Percentiles rank a stretch among this genome's conserved stretches.
Conservation (phyloP, 192 early-diverging fungal genomes). For the Backusella tarrabulga region DNA sequence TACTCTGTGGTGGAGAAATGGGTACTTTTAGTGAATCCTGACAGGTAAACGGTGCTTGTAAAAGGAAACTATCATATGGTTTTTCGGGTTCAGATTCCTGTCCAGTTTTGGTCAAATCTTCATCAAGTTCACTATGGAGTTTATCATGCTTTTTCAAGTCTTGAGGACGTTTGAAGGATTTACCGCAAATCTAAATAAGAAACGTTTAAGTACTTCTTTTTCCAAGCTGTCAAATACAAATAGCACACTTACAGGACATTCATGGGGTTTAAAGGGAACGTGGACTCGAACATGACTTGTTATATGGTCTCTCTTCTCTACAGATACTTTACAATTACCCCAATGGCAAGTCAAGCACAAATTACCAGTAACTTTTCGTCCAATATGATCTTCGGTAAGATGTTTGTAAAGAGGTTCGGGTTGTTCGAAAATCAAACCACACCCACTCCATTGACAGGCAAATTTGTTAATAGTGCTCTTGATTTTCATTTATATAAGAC, state of each 20-base stretch:
- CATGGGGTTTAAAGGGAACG: neutral
- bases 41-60: neutral
- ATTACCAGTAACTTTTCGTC: neutral
- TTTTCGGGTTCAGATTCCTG: neutral
- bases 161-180: constrained; percentile 89
- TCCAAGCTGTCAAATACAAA: neutral
- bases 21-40: constrained; percentile 12
- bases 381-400: neutral
- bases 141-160: constrained; percentile 92
- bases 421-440: neutral
- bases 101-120: neutral
- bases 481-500: neutral
- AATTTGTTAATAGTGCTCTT: neutral
- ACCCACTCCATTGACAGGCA: neutral
- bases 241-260: neutral
- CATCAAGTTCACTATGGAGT: constrained; percentile 58
- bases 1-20: constrained; percentile 12
- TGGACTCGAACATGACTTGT: constrained; percentile 5
- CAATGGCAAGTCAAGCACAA: neutral
- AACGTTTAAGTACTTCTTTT: neutral
- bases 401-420: neutral
- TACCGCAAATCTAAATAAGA: constrained; percentile 57
- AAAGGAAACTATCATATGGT: neutral
- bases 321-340: neutral
- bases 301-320: neutral